Evolutionary conservation across 2,329 filamentous ascomycete genomes (phyloP), one percentile per base, ranked within the genome.

Genomic region (Allantophomopsis cytisporea): DNA sequence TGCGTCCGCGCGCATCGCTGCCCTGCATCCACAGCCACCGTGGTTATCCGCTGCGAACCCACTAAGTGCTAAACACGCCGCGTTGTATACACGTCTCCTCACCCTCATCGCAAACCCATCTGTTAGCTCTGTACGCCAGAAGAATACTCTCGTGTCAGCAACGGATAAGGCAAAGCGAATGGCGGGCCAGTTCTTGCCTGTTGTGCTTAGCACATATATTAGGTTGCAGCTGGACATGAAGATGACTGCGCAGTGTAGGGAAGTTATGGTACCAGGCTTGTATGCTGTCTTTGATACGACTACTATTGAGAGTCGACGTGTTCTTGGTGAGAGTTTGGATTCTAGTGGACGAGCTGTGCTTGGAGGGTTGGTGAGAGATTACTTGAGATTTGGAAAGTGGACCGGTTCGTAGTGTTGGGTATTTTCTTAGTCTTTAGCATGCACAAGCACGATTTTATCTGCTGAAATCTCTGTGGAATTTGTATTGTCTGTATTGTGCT

Each of bases 341-440:
- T 62, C 59, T 3, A 71, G 68, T 46, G 75, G 74, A 6, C 60
- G 76, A 43, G 73, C 69, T 1, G 66, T 80, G 20, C 64, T 78
- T 54, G 63, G 63, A 46, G 67, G 70, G 43, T 60, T 79, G 62
- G 77, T 69, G 45, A 71, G 66, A 50, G 62, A 68, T 54, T 80
- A 75, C 53, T 63, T 64, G 52, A 73, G 66, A 56, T 78, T 77
- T 60, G 74, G 74, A 33, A 77, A 76, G 61, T 79, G 75, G 73
- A 73, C 50, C 37, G 52, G 52, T 16, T 36, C 20, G 13, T 36
- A 34, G 31, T 14, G 23, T 28, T 28, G 23, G 23, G 8, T 28
- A 28, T 28, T 4, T 28, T 3, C 23, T 28, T 28, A 8, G 5
- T 28, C 5, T 28, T 12, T 12, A 28, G 23, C 7, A 28, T 12